These are phyloP conservation scores for Arxiozyma heterogenica DNA, from an alignment of 1,139 yeast species.

Conservation along the genomic window DNA sequence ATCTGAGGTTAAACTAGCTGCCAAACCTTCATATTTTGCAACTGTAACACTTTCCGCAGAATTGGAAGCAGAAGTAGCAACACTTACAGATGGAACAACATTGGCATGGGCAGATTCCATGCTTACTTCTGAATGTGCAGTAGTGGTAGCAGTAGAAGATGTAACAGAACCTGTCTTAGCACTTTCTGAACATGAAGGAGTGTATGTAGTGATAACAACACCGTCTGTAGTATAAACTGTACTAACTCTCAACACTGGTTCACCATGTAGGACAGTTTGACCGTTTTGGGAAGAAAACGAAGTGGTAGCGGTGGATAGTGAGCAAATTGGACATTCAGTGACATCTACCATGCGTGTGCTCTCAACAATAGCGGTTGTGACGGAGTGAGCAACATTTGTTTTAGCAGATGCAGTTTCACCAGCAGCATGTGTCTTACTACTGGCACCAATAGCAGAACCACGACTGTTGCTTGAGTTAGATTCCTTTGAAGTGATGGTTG, in stretches of 20 bases:
- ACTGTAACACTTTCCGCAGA: not conserved
- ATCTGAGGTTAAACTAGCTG: not conserved
- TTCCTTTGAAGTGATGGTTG: not conserved
- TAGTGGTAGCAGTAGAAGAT: not conserved
- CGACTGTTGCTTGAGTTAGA: not conserved
- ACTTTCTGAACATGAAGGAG: constrained; percentile 1
- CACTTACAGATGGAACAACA: not conserved
- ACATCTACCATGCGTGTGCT: not conserved
- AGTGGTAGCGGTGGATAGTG: not conserved
- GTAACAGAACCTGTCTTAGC: not conserved
- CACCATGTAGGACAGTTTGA: not conserved
- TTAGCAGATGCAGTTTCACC: too few relatives aligned
- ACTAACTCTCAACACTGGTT: not conserved
- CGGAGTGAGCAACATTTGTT: not conserved
- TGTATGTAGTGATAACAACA: not conserved
- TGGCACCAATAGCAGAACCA: not conserved
- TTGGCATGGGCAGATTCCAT: too few relatives aligned
- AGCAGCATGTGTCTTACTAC: not conserved
- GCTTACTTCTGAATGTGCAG: not conserved
- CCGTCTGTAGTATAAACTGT: not conserved
- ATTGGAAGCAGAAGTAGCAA: not conserved
- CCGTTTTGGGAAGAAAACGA: not conserved
- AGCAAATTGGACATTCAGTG: not conserved
- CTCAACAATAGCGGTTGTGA: not conserved
- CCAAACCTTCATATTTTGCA: not conserved